A percentile compares a stretch with the other conserved stretches of the same genome.
Conservation (phyloP, 495 filamentous ascomycete genomes). For the Apodospora peruviana region DNA sequence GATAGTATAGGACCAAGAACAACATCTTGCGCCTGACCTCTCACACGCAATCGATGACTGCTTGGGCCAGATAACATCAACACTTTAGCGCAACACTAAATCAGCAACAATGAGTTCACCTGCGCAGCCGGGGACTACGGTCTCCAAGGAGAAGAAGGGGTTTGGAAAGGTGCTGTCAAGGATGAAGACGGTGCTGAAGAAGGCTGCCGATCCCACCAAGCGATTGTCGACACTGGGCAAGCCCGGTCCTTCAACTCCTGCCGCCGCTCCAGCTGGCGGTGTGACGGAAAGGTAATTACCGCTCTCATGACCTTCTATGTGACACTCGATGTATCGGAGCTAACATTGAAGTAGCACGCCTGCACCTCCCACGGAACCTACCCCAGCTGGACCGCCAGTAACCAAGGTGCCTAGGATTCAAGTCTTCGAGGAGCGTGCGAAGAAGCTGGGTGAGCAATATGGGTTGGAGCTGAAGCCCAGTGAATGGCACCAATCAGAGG, state of each 20-base stretch:
- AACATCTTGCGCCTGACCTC: no score
- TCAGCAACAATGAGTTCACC: slow-evolving; percentile 39
- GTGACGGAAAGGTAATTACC: slow-evolving; percentile 26
- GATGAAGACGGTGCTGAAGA: slow-evolving; percentile 59
- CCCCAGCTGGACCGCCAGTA: slow-evolving; percentile 9
- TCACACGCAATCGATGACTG: slow-evolving; percentile 2
- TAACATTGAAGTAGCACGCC: slow-evolving; percentile 25
- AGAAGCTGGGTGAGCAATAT: slow-evolving; percentile 68
- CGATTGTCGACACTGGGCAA: slow-evolving; percentile 16
- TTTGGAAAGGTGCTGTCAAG: slow-evolving; percentile 57
- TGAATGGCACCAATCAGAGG: slow-evolving; percentile 58
- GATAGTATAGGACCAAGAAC: no score
- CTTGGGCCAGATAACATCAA: slow-evolving; percentile 4
- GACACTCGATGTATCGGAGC: not conserved
- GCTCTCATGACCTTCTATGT: not conserved
- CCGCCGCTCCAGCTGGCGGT: slow-evolving; percentile 15
- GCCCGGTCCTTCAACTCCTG: slow-evolving; percentile 11
- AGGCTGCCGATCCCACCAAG: slow-evolving; percentile 39
- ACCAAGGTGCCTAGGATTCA: slow-evolving; percentile 40
- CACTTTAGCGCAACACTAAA: slow-evolving; percentile 4
- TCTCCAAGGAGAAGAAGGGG: slow-evolving; percentile 49
- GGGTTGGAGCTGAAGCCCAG: slow-evolving; percentile 63
- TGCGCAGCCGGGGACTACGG: slow-evolving; percentile 25
- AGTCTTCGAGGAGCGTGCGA: slow-evolving; percentile 62
- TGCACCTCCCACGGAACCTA: slow-evolving; percentile 16